phyloP scores from a whole-genome alignment of 768 basidiomycete species.

The Mrakia frigida region DNA sequence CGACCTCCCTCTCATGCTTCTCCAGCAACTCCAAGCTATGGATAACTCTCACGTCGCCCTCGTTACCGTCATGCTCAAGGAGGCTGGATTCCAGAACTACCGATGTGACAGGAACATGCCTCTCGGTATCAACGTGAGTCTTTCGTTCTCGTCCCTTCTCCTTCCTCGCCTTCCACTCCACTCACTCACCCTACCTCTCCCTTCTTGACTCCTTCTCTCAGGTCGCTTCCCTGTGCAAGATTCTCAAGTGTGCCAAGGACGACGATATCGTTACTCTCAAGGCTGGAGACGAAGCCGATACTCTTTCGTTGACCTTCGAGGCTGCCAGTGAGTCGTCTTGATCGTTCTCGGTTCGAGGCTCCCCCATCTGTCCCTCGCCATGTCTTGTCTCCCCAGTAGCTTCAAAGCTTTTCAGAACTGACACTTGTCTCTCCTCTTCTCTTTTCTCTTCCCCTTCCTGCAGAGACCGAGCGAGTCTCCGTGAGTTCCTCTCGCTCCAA shows the following conservation, averaged over 20 bases:
- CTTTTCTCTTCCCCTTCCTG: neutral
- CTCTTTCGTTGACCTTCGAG: conserved; percentile 83
- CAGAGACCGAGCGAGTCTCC: conserved; percentile 9
- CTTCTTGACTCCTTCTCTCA: conserved; percentile 68
- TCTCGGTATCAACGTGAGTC: conserved; percentile 45
- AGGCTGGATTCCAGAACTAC: conserved; percentile 70
- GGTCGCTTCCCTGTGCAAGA: conserved; percentile 81
- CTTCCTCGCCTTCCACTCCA: neutral
- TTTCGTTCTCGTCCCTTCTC: neutral
- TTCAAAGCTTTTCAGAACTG: neutral
- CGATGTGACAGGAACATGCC: conserved; percentile 90
- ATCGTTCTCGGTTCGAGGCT: too few species aligned
- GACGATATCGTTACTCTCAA: conserved; percentile 87
- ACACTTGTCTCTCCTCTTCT: too few species aligned
- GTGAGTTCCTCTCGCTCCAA: neutral
- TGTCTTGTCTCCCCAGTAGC: too few species aligned
- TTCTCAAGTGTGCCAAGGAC: conserved; percentile 94
- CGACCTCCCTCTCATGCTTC: neutral
- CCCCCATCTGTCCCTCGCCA: neutral
- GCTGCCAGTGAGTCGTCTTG: conserved; percentile 62
- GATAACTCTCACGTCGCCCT: conserved; percentile 99
- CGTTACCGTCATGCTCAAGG: conserved; percentile 75
- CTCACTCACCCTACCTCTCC: neutral
- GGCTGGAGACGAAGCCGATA: conserved; percentile 83
- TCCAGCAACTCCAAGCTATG: conserved; percentile 87